Conservation (phyloP, 352 stramenopile species). For the Phytophthora cryptogea region DNA sequence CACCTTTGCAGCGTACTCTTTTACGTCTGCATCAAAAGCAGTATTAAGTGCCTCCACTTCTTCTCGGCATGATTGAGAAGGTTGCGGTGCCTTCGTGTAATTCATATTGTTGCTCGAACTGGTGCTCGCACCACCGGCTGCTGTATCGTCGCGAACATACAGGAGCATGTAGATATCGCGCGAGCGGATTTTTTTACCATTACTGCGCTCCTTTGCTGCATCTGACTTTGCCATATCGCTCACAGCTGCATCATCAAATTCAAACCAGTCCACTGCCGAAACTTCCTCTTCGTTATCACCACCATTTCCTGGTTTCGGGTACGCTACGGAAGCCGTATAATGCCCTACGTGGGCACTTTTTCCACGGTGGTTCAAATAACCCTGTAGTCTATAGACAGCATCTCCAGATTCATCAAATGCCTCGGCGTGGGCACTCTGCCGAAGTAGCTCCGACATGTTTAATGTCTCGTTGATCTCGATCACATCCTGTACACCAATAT, state of each 20-base stretch:
- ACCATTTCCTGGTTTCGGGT: conserved; percentile 31
- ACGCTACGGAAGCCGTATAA: conserved; percentile 84
- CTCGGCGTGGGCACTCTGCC: conserved; percentile 43
- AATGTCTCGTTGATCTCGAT: conserved; percentile 83
- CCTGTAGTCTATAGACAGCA: conserved; percentile 71
- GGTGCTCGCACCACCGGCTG: neutral
- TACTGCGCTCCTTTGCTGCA: conserved; percentile 41
- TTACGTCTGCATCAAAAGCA: conserved; percentile 54
- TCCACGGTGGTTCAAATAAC: conserved; percentile 83
- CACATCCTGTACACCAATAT: conserved; percentile 54
- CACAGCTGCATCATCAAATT: conserved; percentile 86
- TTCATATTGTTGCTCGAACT: neutral
- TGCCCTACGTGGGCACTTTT: conserved; percentile 84
- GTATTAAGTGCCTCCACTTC: conserved; percentile 59
- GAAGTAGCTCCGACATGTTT: conserved; percentile 74
- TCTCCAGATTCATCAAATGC: conserved; percentile 45
- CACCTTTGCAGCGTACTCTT: conserved; percentile 49
- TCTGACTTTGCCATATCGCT: conserved; percentile 44
- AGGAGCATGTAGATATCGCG: conserved; percentile 89
- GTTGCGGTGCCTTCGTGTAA: conserved; percentile 13
- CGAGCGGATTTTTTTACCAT: conserved; percentile 66
- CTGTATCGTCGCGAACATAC: conserved; percentile 59
- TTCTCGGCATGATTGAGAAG: conserved; percentile 40
- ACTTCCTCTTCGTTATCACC: conserved; percentile 12
- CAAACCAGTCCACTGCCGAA: conserved; percentile 60